phyloP scores from a whole-genome alignment of 2,329 filamentous ascomycete species.

The Hypoxylon sp. region DNA sequence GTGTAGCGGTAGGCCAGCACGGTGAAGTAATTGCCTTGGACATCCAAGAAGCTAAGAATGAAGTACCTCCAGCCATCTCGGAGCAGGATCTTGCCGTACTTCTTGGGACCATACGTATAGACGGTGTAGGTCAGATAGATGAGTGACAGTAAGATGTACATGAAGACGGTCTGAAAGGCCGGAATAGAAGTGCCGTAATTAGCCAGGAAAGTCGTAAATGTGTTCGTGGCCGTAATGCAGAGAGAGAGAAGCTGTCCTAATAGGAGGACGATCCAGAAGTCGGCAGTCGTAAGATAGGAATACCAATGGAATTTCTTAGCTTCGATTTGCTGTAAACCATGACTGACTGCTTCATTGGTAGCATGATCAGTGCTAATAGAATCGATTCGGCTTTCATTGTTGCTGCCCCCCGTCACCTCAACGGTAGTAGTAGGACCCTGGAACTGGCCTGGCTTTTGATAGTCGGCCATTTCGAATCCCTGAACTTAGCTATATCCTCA shows the following conservation, averaged over 20 bases:
- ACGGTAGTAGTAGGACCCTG: slow-evolving; percentile 48
- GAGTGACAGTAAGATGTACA: slow-evolving; percentile 86
- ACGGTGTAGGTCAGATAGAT: slow-evolving; percentile 87
- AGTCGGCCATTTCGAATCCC: slow-evolving; percentile 53
- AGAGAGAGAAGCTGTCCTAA: slow-evolving; percentile 89
- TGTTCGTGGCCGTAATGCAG: slow-evolving; percentile 93
- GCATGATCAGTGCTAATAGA: slow-evolving; percentile 39
- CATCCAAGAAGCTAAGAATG: slow-evolving; percentile 92
- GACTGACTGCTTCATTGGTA: slow-evolving; percentile 60
- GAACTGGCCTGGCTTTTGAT: slow-evolving; percentile 47
- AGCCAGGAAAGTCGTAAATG: slow-evolving; percentile 83
- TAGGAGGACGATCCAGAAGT: slow-evolving; percentile 88
- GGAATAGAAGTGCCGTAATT: slow-evolving; percentile 81
- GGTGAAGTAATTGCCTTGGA: slow-evolving; percentile 98
- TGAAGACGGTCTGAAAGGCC: slow-evolving; percentile 96
- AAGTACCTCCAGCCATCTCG: slow-evolving; percentile 93
- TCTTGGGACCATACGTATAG: slow-evolving; percentile 81
- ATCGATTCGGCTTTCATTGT: slow-evolving; percentile 39
- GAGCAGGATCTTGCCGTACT: slow-evolving; percentile 74
- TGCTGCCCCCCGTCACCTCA: slow-evolving; percentile 47
- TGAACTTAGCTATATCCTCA: slow-evolving; percentile 44
- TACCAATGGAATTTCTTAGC: slow-evolving; percentile 70
- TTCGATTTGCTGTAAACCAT: slow-evolving; percentile 70
- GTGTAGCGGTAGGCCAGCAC: slow-evolving; percentile 95
- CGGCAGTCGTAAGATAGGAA: slow-evolving; percentile 83